A percentile compares a stretch with the other conserved stretches of the same genome.
Conservation (phyloP, 169 alveolate species). For the Plasmodium sp. region DNA sequence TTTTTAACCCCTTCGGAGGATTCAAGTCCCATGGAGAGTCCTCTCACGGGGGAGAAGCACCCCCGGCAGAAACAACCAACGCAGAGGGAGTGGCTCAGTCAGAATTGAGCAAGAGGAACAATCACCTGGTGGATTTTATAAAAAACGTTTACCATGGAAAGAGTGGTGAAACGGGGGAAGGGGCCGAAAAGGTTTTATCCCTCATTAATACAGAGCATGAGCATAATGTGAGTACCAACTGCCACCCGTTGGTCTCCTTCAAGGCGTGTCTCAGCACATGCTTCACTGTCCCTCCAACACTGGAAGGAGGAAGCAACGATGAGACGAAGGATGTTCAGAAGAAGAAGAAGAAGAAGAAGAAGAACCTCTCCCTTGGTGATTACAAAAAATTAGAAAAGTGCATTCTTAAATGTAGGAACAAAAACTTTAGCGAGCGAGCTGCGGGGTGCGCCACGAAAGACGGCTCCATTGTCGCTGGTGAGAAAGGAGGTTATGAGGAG, state of each 20-base stretch:
- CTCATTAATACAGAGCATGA: slow-evolving; percentile 1
- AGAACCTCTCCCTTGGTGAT: neutral
- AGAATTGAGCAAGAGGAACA: neutral
- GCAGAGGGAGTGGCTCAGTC: neutral
- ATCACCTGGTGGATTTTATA: neutral
- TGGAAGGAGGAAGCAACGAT: neutral
- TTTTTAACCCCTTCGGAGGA: neutral
- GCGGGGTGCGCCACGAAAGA: neutral
- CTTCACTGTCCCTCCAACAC: neutral
- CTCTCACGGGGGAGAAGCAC: neutral
- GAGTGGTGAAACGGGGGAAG: neutral
- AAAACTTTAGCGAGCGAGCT: neutral
- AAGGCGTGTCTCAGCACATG: slow-evolving; percentile 20
- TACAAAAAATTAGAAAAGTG: slow-evolving; percentile 31
- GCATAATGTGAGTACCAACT: neutral
- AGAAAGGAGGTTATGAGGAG: neutral
- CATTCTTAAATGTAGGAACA: slow-evolving; percentile 12
- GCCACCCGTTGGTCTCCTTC: slow-evolving; percentile 9
- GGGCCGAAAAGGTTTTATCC: neutral
- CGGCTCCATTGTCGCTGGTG: neutral
- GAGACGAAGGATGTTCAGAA: too few species aligned
- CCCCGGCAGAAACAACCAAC: neutral
- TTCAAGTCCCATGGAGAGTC: neutral
- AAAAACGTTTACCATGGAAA: slow-evolving; percentile 4
- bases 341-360: neutral